Conservation (phyloP, 257 asterid genomes). For the Galeopsis tetrahit region DNA sequence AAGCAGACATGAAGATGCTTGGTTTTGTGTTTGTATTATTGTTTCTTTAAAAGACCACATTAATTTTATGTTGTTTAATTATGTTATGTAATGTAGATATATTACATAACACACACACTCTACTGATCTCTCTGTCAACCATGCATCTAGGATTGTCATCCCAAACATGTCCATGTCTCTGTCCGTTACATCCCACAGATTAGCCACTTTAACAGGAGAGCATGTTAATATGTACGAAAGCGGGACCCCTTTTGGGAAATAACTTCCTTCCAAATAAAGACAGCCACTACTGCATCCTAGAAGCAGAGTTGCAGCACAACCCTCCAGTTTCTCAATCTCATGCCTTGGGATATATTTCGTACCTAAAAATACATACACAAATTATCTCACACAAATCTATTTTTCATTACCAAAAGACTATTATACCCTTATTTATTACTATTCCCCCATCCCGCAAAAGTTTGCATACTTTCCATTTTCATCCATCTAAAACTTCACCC, state of each 20-base stretch:
- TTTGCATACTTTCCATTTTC: too few species aligned
- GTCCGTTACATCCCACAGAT: conserved; percentile 96
- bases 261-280: conserved; percentile 64
- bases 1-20: too few species aligned
- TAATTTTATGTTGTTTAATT: too few species aligned
- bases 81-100: too few species aligned
- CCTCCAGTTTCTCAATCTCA: conserved; percentile 70
- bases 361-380: conserved; percentile 49
- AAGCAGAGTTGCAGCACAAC: conserved; percentile 86
- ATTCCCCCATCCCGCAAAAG: too few species aligned
- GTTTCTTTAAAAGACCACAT: too few species aligned
- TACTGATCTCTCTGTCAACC: conserved; percentile 82
- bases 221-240: conserved; percentile 78
- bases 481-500: too few species aligned
- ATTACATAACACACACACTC: too few species aligned
- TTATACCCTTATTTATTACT: too few species aligned
- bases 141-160: conserved; percentile 82
- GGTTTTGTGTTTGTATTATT: too few species aligned
- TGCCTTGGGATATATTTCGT: conserved; percentile 79
- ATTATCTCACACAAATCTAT: too few species aligned
- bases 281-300: conserved; percentile 97
- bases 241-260: conserved; percentile 88
- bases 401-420: too few species aligned
- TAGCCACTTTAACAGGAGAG: conserved; percentile 83
- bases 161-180: conserved; percentile 96